Evolutionary conservation across 371 early-diverging fungal genomes (phyloP).

Genomic region (Capillidium heterosporum): DNA sequence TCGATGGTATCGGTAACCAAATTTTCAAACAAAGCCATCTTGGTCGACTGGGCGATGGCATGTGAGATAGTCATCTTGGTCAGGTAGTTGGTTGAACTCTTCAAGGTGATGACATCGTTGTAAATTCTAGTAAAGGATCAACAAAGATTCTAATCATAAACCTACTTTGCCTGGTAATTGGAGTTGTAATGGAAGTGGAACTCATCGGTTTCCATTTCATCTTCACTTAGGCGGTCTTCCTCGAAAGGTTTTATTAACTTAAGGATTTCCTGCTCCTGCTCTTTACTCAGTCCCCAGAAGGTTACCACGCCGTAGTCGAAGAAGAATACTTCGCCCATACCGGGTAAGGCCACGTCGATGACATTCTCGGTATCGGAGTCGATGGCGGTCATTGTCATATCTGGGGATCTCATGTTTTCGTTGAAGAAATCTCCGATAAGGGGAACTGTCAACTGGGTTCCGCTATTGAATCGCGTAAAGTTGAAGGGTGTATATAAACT

Average conservation of each 20-base stretch:
- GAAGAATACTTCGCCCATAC: slow-evolving; percentile 52
- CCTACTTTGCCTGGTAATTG: slow-evolving; percentile 47
- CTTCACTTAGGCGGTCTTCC: slow-evolving; percentile 37
- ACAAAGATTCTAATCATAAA: slow-evolving; percentile 8
- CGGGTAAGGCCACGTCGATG: slow-evolving; percentile 16
- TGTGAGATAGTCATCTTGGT: slow-evolving; percentile 68
- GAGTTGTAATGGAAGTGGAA: slow-evolving; percentile 78
- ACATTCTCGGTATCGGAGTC: slow-evolving; percentile 6
- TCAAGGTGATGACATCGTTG: slow-evolving; percentile 41
- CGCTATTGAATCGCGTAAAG: neutral
- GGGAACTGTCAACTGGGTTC: neutral
- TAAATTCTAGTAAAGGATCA: slow-evolving; percentile 14
- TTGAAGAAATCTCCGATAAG: neutral
- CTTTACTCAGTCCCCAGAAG: slow-evolving; percentile 84
- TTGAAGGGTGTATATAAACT: slow-evolving; percentile 7
- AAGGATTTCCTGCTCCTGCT: slow-evolving; percentile 60
- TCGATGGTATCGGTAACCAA: slow-evolving; percentile 68
- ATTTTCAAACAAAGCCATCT: slow-evolving; percentile 63
- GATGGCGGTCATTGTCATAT: neutral
- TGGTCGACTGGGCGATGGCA: slow-evolving; percentile 75
- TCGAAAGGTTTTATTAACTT: slow-evolving; percentile 48
- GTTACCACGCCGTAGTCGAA: slow-evolving; percentile 93
- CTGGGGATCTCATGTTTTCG: neutral
- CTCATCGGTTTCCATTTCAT: slow-evolving; percentile 77
- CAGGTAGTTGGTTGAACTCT: slow-evolving; percentile 55